phyloP scores from a whole-genome alignment of 139 green algal genomes.

The Ostreobium quekettii region DNA sequence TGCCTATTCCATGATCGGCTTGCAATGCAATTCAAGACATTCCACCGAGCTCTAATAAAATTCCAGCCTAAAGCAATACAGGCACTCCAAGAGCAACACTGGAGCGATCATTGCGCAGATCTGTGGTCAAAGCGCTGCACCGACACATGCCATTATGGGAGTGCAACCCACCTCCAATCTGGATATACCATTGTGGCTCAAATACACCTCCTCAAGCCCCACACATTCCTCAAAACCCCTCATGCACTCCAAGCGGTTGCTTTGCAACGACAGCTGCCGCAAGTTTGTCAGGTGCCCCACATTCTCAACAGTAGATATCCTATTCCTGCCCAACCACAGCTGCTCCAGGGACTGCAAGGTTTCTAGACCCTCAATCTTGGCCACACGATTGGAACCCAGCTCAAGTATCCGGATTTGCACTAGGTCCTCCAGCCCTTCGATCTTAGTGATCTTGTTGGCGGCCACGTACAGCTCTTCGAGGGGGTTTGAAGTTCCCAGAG shows the following conservation, averaged over 20 bases:
- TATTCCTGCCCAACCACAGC: conserved; percentile 91
- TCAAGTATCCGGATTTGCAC: conserved; percentile 65
- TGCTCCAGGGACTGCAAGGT: conserved; percentile 49
- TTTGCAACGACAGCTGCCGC: conserved; percentile 38
- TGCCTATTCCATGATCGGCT: too few species aligned
- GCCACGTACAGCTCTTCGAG: conserved; percentile 76
- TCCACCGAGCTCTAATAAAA: too few species aligned
- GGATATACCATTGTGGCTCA: conserved; percentile 84
- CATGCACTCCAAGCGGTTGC: conserved; percentile 38
- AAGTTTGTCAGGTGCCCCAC: conserved; percentile 40
- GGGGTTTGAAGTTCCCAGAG: too few species aligned
- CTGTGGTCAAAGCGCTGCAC: neutral
- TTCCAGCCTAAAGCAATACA: too few species aligned
- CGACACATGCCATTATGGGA: neutral
- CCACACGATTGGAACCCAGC: conserved; percentile 86
- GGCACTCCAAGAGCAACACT: too few species aligned
- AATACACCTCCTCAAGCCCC: conserved; percentile 79
- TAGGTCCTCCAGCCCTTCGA: conserved; percentile 46
- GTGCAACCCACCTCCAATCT: conserved; percentile 37
- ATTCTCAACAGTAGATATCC: conserved; percentile 55
- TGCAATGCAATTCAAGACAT: too few species aligned
- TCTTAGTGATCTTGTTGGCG: conserved; percentile 71
- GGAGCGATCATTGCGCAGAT: conserved; percentile 10
- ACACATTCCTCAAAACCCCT: conserved; percentile 56
- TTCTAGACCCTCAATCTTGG: conserved; percentile 49